These are phyloP conservation scores for Thielaviopsis musarum DNA, from an alignment of 2,329 filamentous ascomycete species.

Conservation along the genomic window DNA sequence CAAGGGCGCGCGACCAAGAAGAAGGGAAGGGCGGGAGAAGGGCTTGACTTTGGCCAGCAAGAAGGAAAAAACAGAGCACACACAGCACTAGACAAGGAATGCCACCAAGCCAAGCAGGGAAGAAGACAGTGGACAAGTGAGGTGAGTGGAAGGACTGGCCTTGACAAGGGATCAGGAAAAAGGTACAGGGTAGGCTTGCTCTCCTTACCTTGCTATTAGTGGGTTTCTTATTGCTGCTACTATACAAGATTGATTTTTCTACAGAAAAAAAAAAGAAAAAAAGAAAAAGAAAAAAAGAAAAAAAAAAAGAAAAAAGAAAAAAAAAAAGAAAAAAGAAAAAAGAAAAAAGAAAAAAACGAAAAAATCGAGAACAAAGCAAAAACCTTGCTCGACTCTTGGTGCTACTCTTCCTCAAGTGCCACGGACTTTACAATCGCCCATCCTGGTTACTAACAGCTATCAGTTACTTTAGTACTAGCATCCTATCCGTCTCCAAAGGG, in stretches of 20 bases:
- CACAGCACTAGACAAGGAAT: no score
- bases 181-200: neutral
- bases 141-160: no score
- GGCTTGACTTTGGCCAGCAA: neutral
- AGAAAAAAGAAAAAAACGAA: neutral
- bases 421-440: neutral
- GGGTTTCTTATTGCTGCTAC: neutral
- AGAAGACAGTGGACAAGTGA: no score
- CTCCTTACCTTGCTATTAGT: neutral
- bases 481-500: neutral
- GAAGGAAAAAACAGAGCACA: neutral
- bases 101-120: no score
- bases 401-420: neutral
- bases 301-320: neutral
- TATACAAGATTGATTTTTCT: no score
- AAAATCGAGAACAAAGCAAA: neutral
- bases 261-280: neutral
- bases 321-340: neutral
- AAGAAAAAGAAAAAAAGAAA: neutral
- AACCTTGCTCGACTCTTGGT: neutral
- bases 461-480: neutral
- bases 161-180: no score
- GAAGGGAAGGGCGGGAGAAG: neutral
- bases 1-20: no score
- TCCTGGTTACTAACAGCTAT: neutral